Percentiles rank a stretch among this genome's conserved stretches.
phyloP scores from a whole-genome alignment of 2,329 filamentous ascomycete species.

The Ophiobolus disseminans region DNA sequence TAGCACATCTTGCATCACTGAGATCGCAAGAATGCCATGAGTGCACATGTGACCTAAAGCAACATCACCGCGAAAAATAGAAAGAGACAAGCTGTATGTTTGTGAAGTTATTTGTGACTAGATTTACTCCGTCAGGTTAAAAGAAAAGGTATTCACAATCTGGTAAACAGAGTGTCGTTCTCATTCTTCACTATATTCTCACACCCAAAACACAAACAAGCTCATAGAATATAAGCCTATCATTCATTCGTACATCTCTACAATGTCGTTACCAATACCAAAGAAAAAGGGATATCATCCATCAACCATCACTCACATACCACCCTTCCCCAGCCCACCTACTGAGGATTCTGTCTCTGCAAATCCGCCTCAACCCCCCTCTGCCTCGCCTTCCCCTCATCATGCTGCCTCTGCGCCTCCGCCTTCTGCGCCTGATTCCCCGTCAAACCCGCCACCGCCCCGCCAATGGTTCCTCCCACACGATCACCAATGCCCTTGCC shows the following conservation, averaged over 20 bases:
- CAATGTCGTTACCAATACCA: not conserved
- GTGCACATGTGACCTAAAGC: no score
- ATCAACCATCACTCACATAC: slow-evolving; percentile 3
- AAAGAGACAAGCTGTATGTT: no score
- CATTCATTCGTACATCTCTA: not conserved
- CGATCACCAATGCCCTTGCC: slow-evolving; percentile 65
- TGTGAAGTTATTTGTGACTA: no score
- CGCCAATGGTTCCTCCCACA: slow-evolving; percentile 74
- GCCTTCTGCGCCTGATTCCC: slow-evolving; percentile 72
- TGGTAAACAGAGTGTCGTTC: no score
- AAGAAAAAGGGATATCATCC: slow-evolving; percentile 27
- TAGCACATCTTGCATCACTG: no score
- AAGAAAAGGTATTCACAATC: no score
- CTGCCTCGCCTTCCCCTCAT: slow-evolving; percentile 83
- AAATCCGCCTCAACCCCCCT: slow-evolving; percentile 83
- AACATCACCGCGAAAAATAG: no score
- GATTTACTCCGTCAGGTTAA: no score
- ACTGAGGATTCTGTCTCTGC: slow-evolving; percentile 66
- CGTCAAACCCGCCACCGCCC: slow-evolving; percentile 73
- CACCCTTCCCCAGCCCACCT: slow-evolving; percentile 7
- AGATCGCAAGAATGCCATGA: no score
- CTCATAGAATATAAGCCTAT: no score
- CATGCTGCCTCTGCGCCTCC: slow-evolving; percentile 73
- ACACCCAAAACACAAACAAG: no score
- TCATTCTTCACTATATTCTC: no score